Evolutionary conservation across 1,284 basidiomycete species (phyloP).

Genomic region (Rhodotorula sp.): DNA sequence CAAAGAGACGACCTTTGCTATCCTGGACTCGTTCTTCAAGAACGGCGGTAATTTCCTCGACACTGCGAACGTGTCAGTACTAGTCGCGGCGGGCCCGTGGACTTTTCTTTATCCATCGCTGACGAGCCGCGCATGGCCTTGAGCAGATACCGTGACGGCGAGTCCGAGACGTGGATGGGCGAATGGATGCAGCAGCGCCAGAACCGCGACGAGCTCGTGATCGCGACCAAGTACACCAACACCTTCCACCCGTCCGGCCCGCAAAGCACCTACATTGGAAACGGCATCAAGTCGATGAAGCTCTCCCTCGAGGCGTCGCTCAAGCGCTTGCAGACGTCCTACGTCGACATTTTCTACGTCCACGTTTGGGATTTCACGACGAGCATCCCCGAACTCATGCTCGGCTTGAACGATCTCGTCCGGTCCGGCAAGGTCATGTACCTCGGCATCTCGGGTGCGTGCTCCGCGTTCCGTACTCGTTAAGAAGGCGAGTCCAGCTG

Average conservation of each 20-base stretch:
- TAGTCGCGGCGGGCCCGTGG: no score
- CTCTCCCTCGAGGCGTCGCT: constrained; percentile 54
- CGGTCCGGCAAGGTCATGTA: constrained; percentile 57
- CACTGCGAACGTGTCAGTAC: no score
- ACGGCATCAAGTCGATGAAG: constrained; percentile 55
- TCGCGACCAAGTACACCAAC: constrained; percentile 53
- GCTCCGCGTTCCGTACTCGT: no score
- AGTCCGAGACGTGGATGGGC: constrained; percentile 58
- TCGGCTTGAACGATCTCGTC: constrained; percentile 55
- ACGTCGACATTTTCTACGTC: constrained; percentile 56
- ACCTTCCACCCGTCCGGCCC: constrained; percentile 37
- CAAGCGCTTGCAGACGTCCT: constrained; percentile 59
- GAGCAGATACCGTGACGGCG: constrained; percentile 42
- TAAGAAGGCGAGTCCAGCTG: no score
- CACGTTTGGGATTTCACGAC: constrained; percentile 60
- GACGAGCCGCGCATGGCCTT: no score
- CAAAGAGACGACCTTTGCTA: not conserved
- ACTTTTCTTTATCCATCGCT: no score
- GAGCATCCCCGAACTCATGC: constrained; percentile 60
- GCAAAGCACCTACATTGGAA: constrained; percentile 53
- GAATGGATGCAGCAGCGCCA: constrained; percentile 59
- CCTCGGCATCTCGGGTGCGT: constrained; percentile 46
- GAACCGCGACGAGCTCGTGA: constrained; percentile 58
- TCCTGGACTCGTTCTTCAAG: no score
- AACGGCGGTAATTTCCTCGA: no score